These are phyloP conservation scores for Violaceomyces palustris DNA, from an alignment of 1,284 basidiomycete genomes.

Conservation along the genomic window DNA sequence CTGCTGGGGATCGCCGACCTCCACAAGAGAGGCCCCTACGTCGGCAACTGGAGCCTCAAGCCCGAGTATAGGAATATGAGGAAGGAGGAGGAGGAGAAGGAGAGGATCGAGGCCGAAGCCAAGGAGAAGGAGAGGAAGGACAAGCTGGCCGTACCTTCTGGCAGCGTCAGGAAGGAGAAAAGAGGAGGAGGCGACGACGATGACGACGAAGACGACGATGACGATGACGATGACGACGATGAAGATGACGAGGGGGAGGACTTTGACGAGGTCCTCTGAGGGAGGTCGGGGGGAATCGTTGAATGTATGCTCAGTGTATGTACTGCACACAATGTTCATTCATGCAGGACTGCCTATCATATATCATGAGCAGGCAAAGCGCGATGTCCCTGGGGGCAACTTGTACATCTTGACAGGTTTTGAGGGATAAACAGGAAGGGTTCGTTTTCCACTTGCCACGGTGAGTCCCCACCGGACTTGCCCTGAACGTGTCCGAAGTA, in stretches of 20 bases:
- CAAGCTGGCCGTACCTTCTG: neutral
- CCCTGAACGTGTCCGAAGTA: no score
- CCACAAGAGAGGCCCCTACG: slow-evolving; percentile 68
- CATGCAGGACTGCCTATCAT: no score
- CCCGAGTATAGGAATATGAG: slow-evolving; percentile 27
- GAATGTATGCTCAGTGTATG: no score
- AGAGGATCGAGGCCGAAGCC: slow-evolving; percentile 6
- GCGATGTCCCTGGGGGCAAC: no score
- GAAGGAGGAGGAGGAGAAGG: slow-evolving; percentile 9
- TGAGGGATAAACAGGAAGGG: no score
- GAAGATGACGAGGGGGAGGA: slow-evolving; percentile 20
- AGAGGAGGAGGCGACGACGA: neutral
- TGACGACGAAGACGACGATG: slow-evolving; percentile 19
- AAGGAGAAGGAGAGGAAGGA: neutral
- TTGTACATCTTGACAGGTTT: no score
- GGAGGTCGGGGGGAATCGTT: no score
- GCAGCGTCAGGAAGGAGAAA: neutral
- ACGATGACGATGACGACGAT: slow-evolving; percentile 11
- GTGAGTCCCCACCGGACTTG: no score
- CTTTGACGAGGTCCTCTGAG: slow-evolving; percentile 22
- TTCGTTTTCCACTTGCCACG: no score
- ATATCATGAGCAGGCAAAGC: no score
- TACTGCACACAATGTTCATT: no score
- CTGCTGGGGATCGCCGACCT: slow-evolving; percentile 74
- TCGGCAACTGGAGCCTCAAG: slow-evolving; percentile 55